phyloP scores from a whole-genome alignment of 495 filamentous ascomycete species.

The Neurospora cerealis region DNA sequence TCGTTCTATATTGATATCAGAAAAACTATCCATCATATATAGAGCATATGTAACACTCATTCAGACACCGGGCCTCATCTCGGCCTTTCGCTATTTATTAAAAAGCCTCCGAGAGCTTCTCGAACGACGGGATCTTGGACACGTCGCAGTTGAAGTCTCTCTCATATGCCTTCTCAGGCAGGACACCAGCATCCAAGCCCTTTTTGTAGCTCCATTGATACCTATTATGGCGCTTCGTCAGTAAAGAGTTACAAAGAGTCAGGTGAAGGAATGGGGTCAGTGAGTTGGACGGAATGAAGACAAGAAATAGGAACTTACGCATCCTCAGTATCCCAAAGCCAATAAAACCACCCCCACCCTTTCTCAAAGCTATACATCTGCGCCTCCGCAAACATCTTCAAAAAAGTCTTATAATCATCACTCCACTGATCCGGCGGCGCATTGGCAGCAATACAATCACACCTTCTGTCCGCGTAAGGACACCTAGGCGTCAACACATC shows the following conservation, averaged over 20 bases:
- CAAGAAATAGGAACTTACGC: conserved; percentile 16
- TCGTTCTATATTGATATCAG: background rate
- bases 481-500: conserved; percentile 56
- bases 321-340: conserved; percentile 59
- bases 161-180: conserved; percentile 71
- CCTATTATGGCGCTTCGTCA: conserved; percentile 52
- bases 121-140: conserved; percentile 59
- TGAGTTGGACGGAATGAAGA: background rate
- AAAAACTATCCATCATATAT: background rate
- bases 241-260: background rate
- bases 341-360: conserved; percentile 97
- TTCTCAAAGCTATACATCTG: conserved; percentile 90
- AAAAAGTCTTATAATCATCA: conserved; percentile 69
- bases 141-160: conserved; percentile 65
- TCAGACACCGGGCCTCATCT: background rate
- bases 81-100: conserved; percentile 18
- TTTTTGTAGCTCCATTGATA: conserved; percentile 92
- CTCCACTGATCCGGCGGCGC: conserved; percentile 58
- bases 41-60: background rate
- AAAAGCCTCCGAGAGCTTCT: conserved; percentile 58
- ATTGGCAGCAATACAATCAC: conserved; percentile 69
- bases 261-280: background rate
- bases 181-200: conserved; percentile 70
- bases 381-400: conserved; percentile 84
- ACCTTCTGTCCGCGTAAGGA: conserved; percentile 51